A percentile compares a stretch with the other conserved stretches of the same genome.
phyloP scores from a whole-genome alignment of 805 yeast genomes.

The Yarrowia osloensis region DNA sequence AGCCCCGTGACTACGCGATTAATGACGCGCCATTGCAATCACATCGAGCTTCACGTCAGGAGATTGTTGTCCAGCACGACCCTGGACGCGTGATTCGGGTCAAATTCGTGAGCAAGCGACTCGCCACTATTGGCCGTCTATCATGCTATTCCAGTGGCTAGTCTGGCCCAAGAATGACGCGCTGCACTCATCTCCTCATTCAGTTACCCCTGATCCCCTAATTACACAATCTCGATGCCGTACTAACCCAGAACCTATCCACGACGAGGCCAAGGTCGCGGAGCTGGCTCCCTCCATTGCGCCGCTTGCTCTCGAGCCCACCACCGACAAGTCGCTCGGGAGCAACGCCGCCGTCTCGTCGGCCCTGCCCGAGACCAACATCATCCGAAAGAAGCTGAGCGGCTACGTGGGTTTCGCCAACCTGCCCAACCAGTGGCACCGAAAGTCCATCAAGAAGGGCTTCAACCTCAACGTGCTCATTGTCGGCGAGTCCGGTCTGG shows the following conservation, averaged over 20 bases:
- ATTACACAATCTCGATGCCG: background rate
- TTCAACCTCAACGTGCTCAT: conserved; percentile 85
- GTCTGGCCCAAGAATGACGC: too few species aligned
- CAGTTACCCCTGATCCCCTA: too few species aligned
- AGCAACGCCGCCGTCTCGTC: conserved; percentile 29
- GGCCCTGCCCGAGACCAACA: conserved; percentile 34
- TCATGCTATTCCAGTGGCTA: too few species aligned
- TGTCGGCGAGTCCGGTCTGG: conserved; percentile 83
- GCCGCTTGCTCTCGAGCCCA: conserved; percentile 29
- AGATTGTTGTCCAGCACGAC: too few species aligned
- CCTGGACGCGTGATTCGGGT: too few species aligned
- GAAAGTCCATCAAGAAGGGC: conserved; percentile 86
- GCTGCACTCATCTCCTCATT: too few species aligned
- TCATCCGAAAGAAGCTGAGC: conserved; percentile 61
- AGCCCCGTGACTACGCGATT: too few species aligned
- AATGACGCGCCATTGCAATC: too few species aligned
- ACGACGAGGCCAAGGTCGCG: conserved; percentile 29
- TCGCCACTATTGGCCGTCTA: too few species aligned
- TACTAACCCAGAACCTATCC: conserved; percentile 29
- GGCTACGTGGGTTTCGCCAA: conserved; percentile 97
- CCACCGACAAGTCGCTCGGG: conserved; percentile 31
- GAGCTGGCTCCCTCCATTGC: conserved; percentile 30
- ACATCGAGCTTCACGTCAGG: too few species aligned
- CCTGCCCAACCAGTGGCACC: conserved; percentile 98
- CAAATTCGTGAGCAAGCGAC: too few species aligned